phyloP scores from a whole-genome alignment of 169 alveolate genomes.

The Eimeria maxima region DNA sequence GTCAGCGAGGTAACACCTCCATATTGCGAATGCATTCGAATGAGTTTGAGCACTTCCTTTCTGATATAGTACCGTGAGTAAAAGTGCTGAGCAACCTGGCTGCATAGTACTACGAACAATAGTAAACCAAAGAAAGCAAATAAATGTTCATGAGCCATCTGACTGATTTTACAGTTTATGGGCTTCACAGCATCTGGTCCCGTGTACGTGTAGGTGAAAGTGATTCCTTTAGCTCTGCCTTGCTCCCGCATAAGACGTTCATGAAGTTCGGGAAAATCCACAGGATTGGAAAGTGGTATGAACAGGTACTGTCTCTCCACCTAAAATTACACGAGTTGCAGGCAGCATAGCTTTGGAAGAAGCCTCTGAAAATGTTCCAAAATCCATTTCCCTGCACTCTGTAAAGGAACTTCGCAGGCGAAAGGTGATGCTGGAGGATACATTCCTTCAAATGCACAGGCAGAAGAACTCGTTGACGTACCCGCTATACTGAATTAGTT shows the following conservation, averaged over 20 bases:
- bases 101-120: not conserved
- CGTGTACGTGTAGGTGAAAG: slow-evolving; percentile 28
- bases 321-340: not conserved
- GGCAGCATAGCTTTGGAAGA: not conserved
- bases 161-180: not conserved
- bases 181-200: slow-evolving; percentile 34
- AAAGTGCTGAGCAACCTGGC: slow-evolving; percentile 16
- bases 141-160: not conserved
- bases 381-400: not conserved
- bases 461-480: too few relatives aligned
- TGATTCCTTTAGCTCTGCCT: slow-evolving; percentile 56
- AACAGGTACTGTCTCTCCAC: slow-evolving; percentile 52
- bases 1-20: slow-evolving; percentile 11
- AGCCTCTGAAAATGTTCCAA: not conserved
- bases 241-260: slow-evolving; percentile 66
- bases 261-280: slow-evolving; percentile 60
- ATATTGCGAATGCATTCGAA: slow-evolving; percentile 21
- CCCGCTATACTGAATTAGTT: not conserved
- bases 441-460: not conserved
- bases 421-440: too few relatives aligned
- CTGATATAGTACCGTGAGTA: slow-evolving; percentile 16
- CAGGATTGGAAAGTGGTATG: slow-evolving; percentile 49
- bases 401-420: too few relatives aligned
- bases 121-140: slow-evolving; percentile 7
- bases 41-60: slow-evolving; percentile 36